Conservation (phyloP, 108 stramenopile species). For the Cylindrotheca fusiformis region DNA sequence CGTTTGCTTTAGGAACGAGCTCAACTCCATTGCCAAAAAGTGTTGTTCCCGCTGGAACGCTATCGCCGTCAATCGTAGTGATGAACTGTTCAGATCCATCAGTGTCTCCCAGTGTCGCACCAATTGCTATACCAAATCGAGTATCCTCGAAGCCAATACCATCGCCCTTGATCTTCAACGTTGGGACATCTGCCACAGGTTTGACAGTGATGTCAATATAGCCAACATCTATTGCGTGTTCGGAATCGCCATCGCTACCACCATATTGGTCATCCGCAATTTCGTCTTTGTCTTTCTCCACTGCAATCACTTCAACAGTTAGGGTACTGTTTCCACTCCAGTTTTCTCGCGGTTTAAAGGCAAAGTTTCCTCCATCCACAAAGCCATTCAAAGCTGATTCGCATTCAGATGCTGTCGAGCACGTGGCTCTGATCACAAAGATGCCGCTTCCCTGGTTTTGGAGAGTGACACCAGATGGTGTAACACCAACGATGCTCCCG, state of each 20-base stretch:
- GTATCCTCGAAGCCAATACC: conserved; percentile 1
- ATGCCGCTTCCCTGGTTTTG: not conserved
- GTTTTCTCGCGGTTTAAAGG: not conserved
- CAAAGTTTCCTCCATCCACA: not conserved
- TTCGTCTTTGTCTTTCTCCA: not conserved
- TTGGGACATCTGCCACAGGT: not conserved
- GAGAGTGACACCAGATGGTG: not conserved
- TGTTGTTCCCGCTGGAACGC: conserved; percentile 5
- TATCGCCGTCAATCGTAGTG: not conserved
- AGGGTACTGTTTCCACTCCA: not conserved
- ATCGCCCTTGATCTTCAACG: not conserved
- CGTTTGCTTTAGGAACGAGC: not conserved
- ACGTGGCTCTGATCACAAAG: not conserved
- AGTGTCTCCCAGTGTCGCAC: not conserved
- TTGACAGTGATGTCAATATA: conserved; percentile 8
- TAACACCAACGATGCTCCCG: not conserved
- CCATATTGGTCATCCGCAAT: not conserved
- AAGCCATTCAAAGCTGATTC: not conserved
- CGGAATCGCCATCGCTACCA: conserved; percentile 1
- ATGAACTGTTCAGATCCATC: conserved; percentile 11
- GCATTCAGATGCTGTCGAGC: not conserved
- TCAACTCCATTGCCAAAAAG: not conserved
- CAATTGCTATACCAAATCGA: not conserved
- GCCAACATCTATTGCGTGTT: not conserved
- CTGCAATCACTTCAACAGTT: not conserved